phyloP scores from a whole-genome alignment of 768 basidiomycete species.

The Amanita muscaria region DNA sequence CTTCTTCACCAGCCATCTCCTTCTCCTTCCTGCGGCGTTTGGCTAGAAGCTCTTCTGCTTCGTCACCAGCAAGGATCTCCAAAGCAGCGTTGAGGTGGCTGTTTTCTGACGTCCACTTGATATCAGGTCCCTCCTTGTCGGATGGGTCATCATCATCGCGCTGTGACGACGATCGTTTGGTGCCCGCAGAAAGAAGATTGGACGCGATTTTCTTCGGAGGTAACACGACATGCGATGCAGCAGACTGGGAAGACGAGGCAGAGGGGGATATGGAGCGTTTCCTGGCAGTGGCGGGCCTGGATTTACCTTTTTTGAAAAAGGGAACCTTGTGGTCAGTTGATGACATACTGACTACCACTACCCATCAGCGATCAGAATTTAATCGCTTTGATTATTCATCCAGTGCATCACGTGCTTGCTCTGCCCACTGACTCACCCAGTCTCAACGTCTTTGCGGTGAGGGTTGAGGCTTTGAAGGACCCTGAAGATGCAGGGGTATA shows the following conservation, averaged over 20 bases:
- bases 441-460: too few species aligned
- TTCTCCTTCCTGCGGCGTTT: constrained; percentile 56
- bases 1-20: constrained; percentile 35
- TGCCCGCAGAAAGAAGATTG: constrained; percentile 58
- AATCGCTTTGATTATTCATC: too few species aligned
- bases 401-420: too few species aligned
- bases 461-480: too few species aligned
- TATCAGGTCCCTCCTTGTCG: constrained; percentile 55
- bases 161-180: constrained; percentile 47
- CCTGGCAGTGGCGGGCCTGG: constrained; percentile 66
- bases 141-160: constrained; percentile 51
- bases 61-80: constrained; percentile 78
- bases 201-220: constrained; percentile 59
- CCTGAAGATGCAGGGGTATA: too few species aligned
- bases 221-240: constrained; percentile 55
- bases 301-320: constrained; percentile 80
- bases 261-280: constrained; percentile 67
- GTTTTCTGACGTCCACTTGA: constrained; percentile 70
- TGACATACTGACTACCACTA: background rate
- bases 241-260: constrained; percentile 23
- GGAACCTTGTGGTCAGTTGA: constrained; percentile 43
- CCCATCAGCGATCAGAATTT: too few species aligned
- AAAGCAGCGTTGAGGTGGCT: constrained; percentile 67
- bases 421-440: too few species aligned
- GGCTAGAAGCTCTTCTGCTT: constrained; percentile 66